Evolutionary conservation across 305 asterid species (phyloP), one percentile per base, ranked within the genome.

Genomic region (Ilex paraguariensis): DNA sequence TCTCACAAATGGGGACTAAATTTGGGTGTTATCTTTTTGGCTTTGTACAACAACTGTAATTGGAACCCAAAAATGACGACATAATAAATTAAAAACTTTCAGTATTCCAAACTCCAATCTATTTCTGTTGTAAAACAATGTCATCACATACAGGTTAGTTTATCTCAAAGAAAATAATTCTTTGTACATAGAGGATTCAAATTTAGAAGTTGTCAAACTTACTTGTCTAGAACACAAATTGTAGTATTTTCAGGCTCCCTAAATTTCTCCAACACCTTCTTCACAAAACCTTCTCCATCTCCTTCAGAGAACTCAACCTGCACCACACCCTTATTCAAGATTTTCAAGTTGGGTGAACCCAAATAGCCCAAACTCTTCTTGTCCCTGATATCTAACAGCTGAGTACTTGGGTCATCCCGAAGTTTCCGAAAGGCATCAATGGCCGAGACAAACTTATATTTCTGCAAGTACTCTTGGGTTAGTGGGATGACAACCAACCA

Each of bases 401-500:
- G 93, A 59, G 75, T 70, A 68, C 10, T 67, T 36, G 88, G 90
- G 36, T 88, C 96, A 57, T 82, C 80, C 69, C 84, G 85, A 36
- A 92, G 97, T 82, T 85, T 92, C 57, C 79, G 81, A 66, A 87
- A 92, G 7, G 95, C 97, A 69, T 92, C 84, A 75, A 88, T 66
- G 73, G 96, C 95, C 5, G 97, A 82, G 31, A 78, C 74, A 40
- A 76, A 82, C 78, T 87, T 87, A 68, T 79, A 88, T 79, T 88
- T 92, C 55, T 82, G 85, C 62, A 89, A 45, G 64, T 82, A 87
- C 69, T 81, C 81, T 75, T 88, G 83, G 0, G 79, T 63, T 64
- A 92, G 64, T 15, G 98, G 98, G 63, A 88, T 71, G 62, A 61
- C 91, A 59, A 87, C 79, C 31, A 91, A 92, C 95, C 97, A 92